Percentiles rank a stretch among this genome's conserved stretches.
phyloP scores from a whole-genome alignment of 2,329 filamentous ascomycete genomes.

The Penicillium sp. region DNA sequence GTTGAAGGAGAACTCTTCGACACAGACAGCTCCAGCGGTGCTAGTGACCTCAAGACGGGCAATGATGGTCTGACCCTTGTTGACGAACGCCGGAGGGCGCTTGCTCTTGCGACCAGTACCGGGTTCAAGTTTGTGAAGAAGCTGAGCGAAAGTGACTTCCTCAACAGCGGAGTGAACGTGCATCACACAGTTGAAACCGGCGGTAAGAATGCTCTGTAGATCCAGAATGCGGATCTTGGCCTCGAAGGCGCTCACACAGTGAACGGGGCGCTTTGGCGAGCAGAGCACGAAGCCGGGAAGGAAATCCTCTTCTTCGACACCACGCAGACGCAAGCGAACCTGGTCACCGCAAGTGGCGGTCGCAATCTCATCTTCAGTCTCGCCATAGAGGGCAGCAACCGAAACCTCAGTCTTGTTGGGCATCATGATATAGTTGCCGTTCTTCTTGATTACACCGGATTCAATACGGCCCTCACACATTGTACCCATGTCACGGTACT shows the following conservation, averaged over 20 bases:
- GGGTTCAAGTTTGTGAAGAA: slow-evolving; percentile 94
- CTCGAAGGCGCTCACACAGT: slow-evolving; percentile 86
- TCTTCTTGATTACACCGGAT: slow-evolving; percentile 90
- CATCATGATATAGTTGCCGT: slow-evolving; percentile 86
- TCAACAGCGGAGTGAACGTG: slow-evolving; percentile 97
- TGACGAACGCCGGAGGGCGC: slow-evolving; percentile 86
- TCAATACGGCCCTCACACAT: slow-evolving; percentile 98
- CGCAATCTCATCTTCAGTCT: slow-evolving; percentile 87
- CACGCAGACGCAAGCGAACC: slow-evolving; percentile 84
- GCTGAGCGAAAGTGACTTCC: slow-evolving; percentile 84
- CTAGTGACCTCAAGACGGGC: slow-evolving; percentile 85
- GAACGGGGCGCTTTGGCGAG: slow-evolving; percentile 87
- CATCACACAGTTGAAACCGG: slow-evolving; percentile 95
- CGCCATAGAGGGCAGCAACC: slow-evolving; percentile 83
- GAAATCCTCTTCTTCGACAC: slow-evolving; percentile 96
- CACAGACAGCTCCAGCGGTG: slow-evolving; percentile 80
- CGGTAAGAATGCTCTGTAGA: slow-evolving; percentile 87
- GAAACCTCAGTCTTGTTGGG: slow-evolving; percentile 81
- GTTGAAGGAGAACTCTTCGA: slow-evolving; percentile 89
- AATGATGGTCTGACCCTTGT: slow-evolving; percentile 77
- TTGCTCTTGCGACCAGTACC: slow-evolving; percentile 93
- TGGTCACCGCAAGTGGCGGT: slow-evolving; percentile 90
- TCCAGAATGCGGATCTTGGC: slow-evolving; percentile 95
- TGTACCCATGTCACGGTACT: slow-evolving; percentile 96
- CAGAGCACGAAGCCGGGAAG: slow-evolving; percentile 94